Conservation (phyloP, 2,329 filamentous ascomycete species). For the Penicillium griseofulvum region DNA sequence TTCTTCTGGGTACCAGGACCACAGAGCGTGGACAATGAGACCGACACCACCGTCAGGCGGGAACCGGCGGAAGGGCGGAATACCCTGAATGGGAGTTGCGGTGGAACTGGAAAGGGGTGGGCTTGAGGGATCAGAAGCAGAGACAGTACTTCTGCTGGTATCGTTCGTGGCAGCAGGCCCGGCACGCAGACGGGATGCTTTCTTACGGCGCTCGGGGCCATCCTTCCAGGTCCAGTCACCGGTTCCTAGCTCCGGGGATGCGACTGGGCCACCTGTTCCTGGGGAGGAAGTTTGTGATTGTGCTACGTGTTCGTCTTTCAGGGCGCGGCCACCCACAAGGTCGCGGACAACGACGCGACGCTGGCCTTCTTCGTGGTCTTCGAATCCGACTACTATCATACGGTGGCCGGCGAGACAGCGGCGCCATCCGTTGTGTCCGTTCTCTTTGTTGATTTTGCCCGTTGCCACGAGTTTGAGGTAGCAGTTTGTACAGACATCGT, state of each 20-base stretch:
- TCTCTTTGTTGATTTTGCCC: slow-evolving; percentile 67
- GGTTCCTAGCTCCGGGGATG: slow-evolving; percentile 27
- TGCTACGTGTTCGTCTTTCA: slow-evolving; percentile 58
- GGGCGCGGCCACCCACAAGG: slow-evolving; percentile 70
- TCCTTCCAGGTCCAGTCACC: slow-evolving; percentile 47
- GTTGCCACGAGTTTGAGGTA: slow-evolving; percentile 66
- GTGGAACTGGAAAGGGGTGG: slow-evolving; percentile 10
- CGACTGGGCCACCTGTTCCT: slow-evolving; percentile 25
- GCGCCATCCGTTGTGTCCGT: slow-evolving; percentile 78
- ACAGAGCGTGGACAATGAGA: slow-evolving; percentile 61
- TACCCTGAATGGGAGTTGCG: slow-evolving; percentile 12
- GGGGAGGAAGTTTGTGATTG: slow-evolving; percentile 19
- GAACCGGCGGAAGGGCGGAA: slow-evolving; percentile 45
- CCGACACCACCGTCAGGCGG: slow-evolving; percentile 76
- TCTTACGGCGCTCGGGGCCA: slow-evolving; percentile 38
- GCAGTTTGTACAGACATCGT: slow-evolving; percentile 78
- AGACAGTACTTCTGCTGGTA: slow-evolving; percentile 2
- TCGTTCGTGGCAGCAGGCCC: slow-evolving; percentile 5
- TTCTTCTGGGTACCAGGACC: slow-evolving; percentile 72
- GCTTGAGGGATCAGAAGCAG: slow-evolving; percentile 15
- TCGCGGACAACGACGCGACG: slow-evolving; percentile 67
- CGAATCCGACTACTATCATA: slow-evolving; percentile 78
- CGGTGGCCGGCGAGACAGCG: slow-evolving; percentile 77
- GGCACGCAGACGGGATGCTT: slow-evolving; percentile 34
- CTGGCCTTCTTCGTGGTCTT: slow-evolving; percentile 65